These are phyloP conservation scores for Aureobasidium musti DNA, from an alignment of 2,329 filamentous ascomycete genomes.

Conservation along the genomic window DNA sequence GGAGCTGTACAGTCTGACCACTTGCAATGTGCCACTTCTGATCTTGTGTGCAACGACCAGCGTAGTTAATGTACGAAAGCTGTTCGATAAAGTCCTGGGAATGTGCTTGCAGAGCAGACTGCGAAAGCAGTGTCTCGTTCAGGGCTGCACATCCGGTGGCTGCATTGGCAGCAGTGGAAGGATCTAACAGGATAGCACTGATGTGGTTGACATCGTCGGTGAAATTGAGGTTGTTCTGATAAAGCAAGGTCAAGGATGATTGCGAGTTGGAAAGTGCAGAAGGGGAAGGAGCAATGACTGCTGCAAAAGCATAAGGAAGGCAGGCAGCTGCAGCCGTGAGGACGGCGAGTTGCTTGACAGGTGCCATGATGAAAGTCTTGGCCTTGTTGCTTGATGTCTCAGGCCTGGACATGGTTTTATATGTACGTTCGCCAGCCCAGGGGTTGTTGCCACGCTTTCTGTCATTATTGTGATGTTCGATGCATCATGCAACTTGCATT, in stretches of 20 bases:
- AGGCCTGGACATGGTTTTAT: neutral
- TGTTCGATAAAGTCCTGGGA: slow-evolving; percentile 50
- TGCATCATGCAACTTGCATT: slow-evolving; percentile 16
- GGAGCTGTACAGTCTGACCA: slow-evolving; percentile 36
- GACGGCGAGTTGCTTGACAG: slow-evolving; percentile 9
- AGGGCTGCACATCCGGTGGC: slow-evolving; percentile 50
- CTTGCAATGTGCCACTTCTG: slow-evolving; percentile 49
- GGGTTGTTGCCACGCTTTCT: neutral
- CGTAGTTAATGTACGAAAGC: slow-evolving; percentile 51
- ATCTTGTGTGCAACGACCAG: slow-evolving; percentile 42
- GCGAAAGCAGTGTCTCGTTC: slow-evolving; percentile 52
- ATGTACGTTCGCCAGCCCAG: neutral
- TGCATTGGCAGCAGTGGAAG: slow-evolving; percentile 44
- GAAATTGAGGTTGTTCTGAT: slow-evolving; percentile 58
- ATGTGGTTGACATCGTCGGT: slow-evolving; percentile 57
- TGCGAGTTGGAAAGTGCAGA: slow-evolving; percentile 40
- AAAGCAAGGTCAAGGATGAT: slow-evolving; percentile 54
- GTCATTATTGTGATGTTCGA: slow-evolving; percentile 11
- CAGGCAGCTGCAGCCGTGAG: slow-evolving; percentile 11
- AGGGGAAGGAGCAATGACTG: slow-evolving; percentile 4
- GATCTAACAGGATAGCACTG: slow-evolving; percentile 54
- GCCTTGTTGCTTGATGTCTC: slow-evolving; percentile 6
- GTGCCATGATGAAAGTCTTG: slow-evolving; percentile 18
- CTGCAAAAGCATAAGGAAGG: neutral
- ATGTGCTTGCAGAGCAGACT: slow-evolving; percentile 47